Percentiles rank a stretch among this genome's conserved stretches.
Evolutionary conservation across 2,329 filamentous ascomycete species (phyloP).

Genomic region (Aspergillus jensenii): DNA sequence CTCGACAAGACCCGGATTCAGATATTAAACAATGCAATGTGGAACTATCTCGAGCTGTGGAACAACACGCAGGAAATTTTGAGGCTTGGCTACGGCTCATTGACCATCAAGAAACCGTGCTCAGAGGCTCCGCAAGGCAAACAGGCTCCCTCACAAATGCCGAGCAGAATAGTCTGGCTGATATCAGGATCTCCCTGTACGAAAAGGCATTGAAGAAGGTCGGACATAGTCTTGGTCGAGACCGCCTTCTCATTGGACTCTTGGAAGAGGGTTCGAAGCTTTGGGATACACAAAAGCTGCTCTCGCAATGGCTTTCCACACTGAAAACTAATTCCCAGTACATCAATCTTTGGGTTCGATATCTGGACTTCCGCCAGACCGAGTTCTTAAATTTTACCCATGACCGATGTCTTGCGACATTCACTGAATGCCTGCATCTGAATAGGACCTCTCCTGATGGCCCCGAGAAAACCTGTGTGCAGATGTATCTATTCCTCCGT

Average conservation of each 20-base stretch:
- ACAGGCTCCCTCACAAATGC: conserved; percentile 52
- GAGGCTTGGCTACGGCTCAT: conserved; percentile 77
- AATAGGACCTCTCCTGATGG: conserved; percentile 24
- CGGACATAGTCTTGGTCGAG: conserved; percentile 47
- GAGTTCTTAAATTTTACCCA: conserved; percentile 67
- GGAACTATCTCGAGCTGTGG: conserved; percentile 63
- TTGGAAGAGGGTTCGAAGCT: conserved; percentile 72
- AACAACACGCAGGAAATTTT: conserved; percentile 65
- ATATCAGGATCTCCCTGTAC: conserved; percentile 78
- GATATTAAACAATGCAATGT: conserved; percentile 47
- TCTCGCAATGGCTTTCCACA: conserved; percentile 65
- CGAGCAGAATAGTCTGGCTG: conserved; percentile 68
- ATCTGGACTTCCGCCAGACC: conserved; percentile 70
- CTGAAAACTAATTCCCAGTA: conserved; percentile 57
- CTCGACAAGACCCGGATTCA: conserved; percentile 42
- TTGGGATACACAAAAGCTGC: conserved; percentile 66
- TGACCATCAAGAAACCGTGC: conserved; percentile 69
- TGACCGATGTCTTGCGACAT: conserved; percentile 62
- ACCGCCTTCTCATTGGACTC: conserved; percentile 64
- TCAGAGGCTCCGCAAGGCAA: conserved; percentile 46
- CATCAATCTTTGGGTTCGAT: conserved; percentile 69
- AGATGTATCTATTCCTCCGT: conserved; percentile 72
- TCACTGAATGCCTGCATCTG: conserved; percentile 57
- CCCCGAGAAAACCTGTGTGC: conserved; percentile 36
- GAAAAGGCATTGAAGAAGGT: conserved; percentile 70